Evolutionary conservation across 176 grass and related monocot genomes (phyloP), one percentile per base, ranked within the genome.

Genomic region (Zoysia japonica): DNA sequence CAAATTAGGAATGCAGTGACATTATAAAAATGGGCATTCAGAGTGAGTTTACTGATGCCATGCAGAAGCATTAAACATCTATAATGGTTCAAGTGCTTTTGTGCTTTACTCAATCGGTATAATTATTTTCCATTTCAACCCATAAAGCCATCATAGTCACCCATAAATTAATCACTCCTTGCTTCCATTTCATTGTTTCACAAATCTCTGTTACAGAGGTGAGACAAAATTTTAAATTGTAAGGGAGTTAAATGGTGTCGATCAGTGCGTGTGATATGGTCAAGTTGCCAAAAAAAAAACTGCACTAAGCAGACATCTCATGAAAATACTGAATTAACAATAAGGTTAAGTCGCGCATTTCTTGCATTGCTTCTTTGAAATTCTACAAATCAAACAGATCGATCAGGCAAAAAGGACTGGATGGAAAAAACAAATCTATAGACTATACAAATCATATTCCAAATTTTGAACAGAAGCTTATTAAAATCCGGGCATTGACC

Each of bases 21-120:
- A 78, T 78, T 65, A 71, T 13, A 63, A 38, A 38, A 65, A 65
- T 46, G 78, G 53, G 67, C 1, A 38, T 9, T 68, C 63, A 19
- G 38, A 78, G 2, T 6, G 56, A 57, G 40, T 80, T 16, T 61
- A 68, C 6, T 10, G 16, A 61, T 5, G 9, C 75, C 44, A 52
- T 61, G 17, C 43, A 43, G 50, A 49, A 42, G 68, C 9, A 9
- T 36, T 68, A 5, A 67, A 52, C 35, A 80, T 40, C 42, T 69
- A 68, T 13, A 72, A 9, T 19, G 5, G 50, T 61, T n/a, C 7
- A 9, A 73, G 43, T 56, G 39, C 0, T 36, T 65, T 5, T 65
- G 7, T 65, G 10, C 41, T 67, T 71, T 73, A 47, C 7, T 65
- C 15, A 14, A 74, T 28, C 16, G 44, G 5, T 6, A 63, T 8